Conservation (phyloP, 768 basidiomycete genomes). For the Lactifluus hygrophoroides region DNA sequence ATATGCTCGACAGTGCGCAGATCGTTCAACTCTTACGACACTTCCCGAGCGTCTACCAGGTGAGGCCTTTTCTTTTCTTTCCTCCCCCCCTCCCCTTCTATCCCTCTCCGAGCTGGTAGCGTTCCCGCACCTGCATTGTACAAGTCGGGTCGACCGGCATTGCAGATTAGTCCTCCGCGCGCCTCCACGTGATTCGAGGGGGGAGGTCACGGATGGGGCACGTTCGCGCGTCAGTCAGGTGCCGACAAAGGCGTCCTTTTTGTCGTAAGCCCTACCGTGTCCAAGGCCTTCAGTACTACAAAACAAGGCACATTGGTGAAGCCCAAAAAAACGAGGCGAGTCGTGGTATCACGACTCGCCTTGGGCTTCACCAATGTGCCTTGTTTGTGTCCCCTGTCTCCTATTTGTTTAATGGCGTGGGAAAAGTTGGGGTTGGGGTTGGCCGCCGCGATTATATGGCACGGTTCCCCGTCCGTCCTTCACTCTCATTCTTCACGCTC, state of each 20-base stretch:
- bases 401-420: constrained; percentile 14
- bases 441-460: neutral
- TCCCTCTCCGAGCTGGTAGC: neutral
- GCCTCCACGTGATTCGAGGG: constrained; percentile 18
- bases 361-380: neutral
- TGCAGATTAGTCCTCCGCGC: neutral
- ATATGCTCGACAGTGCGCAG: constrained; percentile 10
- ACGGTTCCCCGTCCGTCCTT: neutral
- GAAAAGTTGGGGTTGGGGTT: neutral
- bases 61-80: neutral
- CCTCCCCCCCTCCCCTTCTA: neutral
- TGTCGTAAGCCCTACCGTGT: too few species aligned
- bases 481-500: neutral
- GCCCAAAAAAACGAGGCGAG: too few species aligned
- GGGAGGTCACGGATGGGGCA: constrained; percentile 20
- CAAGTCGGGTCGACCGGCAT: neutral
- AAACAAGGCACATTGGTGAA: too few species aligned
- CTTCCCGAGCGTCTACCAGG: constrained; percentile 16
- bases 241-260: neutral
- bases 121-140: neutral
- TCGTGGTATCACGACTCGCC: too few species aligned
- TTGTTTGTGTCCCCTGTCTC: neutral
- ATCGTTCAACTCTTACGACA: constrained; percentile 15
- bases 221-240: constrained; percentile 21
- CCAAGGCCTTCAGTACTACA: too few species aligned